Evolutionary conservation across 2,329 filamentous ascomycete genomes (phyloP).

Genomic region (Trichoderma sp.): DNA sequence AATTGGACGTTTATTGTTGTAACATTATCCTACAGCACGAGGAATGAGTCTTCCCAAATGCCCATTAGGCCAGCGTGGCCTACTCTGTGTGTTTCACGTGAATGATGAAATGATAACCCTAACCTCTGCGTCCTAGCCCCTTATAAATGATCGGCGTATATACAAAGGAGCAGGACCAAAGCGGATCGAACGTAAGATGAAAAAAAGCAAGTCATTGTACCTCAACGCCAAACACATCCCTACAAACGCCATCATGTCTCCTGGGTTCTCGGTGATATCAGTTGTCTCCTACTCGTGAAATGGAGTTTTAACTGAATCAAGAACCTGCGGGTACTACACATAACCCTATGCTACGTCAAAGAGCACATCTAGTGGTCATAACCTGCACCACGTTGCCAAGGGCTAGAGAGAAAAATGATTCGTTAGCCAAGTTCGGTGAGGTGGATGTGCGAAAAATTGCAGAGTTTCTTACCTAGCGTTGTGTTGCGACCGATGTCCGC

Average conservation of each 20-base stretch:
- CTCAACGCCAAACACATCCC: constrained; percentile 13
- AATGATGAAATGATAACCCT: background rate
- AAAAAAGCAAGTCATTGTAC: background rate
- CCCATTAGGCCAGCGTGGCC: background rate
- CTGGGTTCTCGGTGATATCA: background rate
- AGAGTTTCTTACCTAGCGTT: constrained; percentile 39
- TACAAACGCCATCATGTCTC: constrained; percentile 13
- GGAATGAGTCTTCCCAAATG: background rate
- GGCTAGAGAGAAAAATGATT: constrained; percentile 32
- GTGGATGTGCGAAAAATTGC: background rate
- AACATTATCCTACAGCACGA: constrained; percentile 2
- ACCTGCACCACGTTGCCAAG: constrained; percentile 49
- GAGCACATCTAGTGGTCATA: constrained; percentile 39
- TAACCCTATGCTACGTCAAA: background rate
- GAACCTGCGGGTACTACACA: background rate
- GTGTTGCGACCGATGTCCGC: constrained; percentile 40
- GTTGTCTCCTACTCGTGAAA: background rate
- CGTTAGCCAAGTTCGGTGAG: background rate
- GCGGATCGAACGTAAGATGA: background rate
- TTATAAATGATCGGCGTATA: constrained; percentile 16
- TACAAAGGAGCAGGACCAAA: constrained; percentile 8
- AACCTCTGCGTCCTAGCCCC: background rate
- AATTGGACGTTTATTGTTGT: background rate
- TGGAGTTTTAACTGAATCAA: background rate
- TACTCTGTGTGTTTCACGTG: background rate